Base-by-base conservation (phyloP, 1,284 basidiomycete genomes). In the Baeospora myosura region DNA sequence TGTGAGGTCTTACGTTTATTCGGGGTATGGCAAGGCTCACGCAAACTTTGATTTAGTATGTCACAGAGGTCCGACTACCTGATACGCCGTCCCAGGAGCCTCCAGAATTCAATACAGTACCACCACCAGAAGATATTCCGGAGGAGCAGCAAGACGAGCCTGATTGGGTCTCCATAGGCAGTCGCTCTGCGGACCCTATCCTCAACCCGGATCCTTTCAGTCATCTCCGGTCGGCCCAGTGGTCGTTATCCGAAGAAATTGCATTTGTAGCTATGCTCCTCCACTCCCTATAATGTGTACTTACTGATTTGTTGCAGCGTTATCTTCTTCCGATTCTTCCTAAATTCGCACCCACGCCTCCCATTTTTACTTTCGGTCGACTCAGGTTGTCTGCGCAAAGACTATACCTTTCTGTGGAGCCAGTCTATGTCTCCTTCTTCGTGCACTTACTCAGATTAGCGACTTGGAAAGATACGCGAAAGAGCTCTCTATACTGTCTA, bases 311-410 rank as follows among this genome's bases (percentile, higher is more conserved):
- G 31, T 37, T 29, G 10, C 47, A 78, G 74, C 54, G 61, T 35
- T 70, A 63, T 50, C 11, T 78, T 18, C 26, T 72, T 26, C 70
- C 74, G 6, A 42, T 59, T 28, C 62, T 81, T 29, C 75, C 77
- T 5, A 57, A 62, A 3, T 47, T 61, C 14, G 50, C 60, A 24
- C 58, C 58, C 17, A 58, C 59, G 8, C 49, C 62, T 0, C 70
- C 72, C 0, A 42, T 62, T 0, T 81, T 83, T 52, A 74, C 75
- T 7, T 47, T 81, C 21, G 69, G 68, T 22, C 68, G 75, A 8
- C 49, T 81, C 17, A 64, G 70, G 31, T 57, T 78, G n/a, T 66
- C 76, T 2, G 55, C 57, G 1, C 72, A 81, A 51, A 60, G 80
- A 41, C 56, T 78, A 1, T 81, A 77, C 51, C 56, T 83, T 2